Evolutionary conservation across 129 eudicot species (phyloP).

Genomic region (Dittrichia graveolens): DNA sequence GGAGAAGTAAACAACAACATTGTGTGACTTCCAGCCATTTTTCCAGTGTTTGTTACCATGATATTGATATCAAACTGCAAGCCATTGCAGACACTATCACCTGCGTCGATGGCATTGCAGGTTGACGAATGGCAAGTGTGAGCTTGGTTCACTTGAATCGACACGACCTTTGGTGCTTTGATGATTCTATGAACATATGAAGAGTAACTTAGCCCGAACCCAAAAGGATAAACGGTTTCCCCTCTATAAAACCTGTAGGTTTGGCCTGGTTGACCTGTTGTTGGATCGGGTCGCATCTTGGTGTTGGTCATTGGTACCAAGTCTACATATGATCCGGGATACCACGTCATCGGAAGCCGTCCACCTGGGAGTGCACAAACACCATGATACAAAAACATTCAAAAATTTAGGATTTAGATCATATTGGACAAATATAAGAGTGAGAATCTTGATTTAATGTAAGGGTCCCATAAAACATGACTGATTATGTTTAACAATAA

Average conservation of each 20-base stretch:
- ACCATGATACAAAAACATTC: background rate
- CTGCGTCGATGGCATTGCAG: constrained; percentile 29
- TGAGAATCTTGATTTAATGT: too few species aligned
- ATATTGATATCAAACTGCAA: constrained; percentile 28
- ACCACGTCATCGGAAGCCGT: constrained; percentile 41
- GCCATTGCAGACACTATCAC: constrained; percentile 23
- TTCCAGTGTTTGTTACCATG: constrained; percentile 37
- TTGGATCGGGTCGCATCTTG: constrained; percentile 33
- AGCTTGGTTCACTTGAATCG: constrained; percentile 6
- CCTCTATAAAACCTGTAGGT: constrained; percentile 48
- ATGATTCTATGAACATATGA: constrained; percentile 25
- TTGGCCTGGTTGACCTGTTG: constrained; percentile 41
- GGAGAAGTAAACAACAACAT: constrained; percentile 41
- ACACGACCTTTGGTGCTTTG: constrained; percentile 34
- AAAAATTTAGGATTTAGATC: too few species aligned
- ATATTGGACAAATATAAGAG: too few species aligned
- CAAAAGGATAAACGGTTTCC: constrained; percentile 33
- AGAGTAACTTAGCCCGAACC: constrained; percentile 52
- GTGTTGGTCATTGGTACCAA: constrained; percentile 35
- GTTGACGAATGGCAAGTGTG: constrained; percentile 8
- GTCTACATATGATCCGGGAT: constrained; percentile 28
- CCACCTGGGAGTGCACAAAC: constrained; percentile 30
- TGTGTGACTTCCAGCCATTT: constrained; percentile 36
- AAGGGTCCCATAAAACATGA: too few species aligned
- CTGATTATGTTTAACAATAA: too few species aligned